A percentile compares a stretch with the other conserved stretches of the same genome.
Conservation (phyloP, 345 rosid species). For the Limnanthes douglasii region DNA sequence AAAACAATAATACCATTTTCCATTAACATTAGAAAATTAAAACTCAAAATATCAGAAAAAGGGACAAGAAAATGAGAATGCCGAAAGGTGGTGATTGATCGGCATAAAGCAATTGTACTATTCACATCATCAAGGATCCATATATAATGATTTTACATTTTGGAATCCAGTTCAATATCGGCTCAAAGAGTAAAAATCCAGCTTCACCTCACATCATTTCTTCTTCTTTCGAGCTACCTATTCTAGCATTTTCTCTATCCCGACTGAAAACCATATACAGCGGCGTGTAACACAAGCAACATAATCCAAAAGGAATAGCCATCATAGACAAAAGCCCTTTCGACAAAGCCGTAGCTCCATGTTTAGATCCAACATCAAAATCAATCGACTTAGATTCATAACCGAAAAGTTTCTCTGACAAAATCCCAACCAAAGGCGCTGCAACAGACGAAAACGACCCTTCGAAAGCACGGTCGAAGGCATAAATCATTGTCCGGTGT, state of each 20-base stretch:
- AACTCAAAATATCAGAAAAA: too few species aligned
- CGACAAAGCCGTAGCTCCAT: constrained; percentile 62
- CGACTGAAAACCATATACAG: constrained; percentile 43
- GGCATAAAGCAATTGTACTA: too few species aligned
- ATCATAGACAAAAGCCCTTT: constrained; percentile 87
- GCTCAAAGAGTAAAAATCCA: too few species aligned
- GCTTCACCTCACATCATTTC: constrained; percentile 43
- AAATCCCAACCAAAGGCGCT: constrained; percentile 93
- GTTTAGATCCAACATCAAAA: constrained; percentile 41
- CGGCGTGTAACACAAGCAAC: constrained; percentile 79
- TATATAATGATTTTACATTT: too few species aligned
- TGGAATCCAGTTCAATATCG: too few species aligned
- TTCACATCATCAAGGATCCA: too few species aligned
- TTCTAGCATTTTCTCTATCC: constrained; percentile 56
- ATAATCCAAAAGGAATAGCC: constrained; percentile 77
- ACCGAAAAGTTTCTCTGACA: constrained; percentile 71
- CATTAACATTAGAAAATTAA: too few species aligned
- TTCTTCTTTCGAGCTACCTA: constrained; percentile 28
- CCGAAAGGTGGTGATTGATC: too few species aligned
- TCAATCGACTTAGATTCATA: constrained; percentile 62
- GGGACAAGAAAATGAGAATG: too few species aligned
- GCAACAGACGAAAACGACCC: constrained; percentile 86
- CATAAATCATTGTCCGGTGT: constrained; percentile 92
- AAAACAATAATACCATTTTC: too few species aligned
- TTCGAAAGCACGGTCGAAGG: constrained; percentile 87